phyloP scores from a whole-genome alignment of 2,329 filamentous ascomycete genomes.

The Trichophyton schoenleinii region DNA sequence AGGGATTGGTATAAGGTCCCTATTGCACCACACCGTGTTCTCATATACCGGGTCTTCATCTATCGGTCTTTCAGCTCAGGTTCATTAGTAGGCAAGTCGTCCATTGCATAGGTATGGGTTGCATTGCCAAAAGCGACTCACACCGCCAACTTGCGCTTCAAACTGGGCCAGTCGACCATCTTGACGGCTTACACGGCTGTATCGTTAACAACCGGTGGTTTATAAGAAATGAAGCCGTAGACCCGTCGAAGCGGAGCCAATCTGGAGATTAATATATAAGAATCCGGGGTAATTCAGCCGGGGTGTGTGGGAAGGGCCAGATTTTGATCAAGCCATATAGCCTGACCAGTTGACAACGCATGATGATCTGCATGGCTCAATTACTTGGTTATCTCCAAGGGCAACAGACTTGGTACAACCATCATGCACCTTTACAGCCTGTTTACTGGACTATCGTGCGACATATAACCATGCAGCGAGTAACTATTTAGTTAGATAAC shows the following conservation, averaged over 20 bases:
- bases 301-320: too few species aligned
- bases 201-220: too few species aligned
- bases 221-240: not conserved
- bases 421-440: too few species aligned
- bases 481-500: too few species aligned
- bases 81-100: not conserved
- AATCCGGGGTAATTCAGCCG: not conserved
- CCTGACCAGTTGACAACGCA: too few species aligned
- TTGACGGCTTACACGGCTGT: not conserved
- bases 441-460: too few species aligned
- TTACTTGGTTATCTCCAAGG: too few species aligned
- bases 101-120: not conserved
- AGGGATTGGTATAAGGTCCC: slow-evolving; percentile 21
- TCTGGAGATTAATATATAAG: not conserved
- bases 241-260: not conserved
- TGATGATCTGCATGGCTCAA: too few species aligned
- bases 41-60: not conserved
- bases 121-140: not conserved
- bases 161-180: slow-evolving; percentile 12
- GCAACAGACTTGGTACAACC: too few species aligned
- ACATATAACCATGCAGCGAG: too few species aligned
- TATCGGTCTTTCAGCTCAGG: not conserved
- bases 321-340: too few species aligned
- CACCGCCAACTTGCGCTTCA: slow-evolving; percentile 10
- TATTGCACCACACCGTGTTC: slow-evolving; percentile 19